Evolutionary conservation across 495 filamentous ascomycete genomes (phyloP), one percentile per base, ranked within the genome.

Genomic region (Penicillium goetzii): DNA sequence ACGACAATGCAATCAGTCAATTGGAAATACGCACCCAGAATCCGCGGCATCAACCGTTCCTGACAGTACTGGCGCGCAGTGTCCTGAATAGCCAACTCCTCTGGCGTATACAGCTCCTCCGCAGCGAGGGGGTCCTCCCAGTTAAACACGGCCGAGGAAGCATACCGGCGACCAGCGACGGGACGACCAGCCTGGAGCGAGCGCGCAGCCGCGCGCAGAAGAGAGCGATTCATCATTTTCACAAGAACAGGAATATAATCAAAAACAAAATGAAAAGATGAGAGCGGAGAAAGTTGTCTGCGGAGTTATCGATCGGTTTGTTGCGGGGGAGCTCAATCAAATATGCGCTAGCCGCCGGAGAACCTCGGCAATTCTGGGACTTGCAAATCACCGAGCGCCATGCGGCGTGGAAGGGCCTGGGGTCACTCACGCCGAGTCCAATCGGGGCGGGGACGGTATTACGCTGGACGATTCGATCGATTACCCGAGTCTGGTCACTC

Each of bases 11-110:
- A 36, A 32, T 14, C 32, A 25, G 14, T 36, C 21, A 19, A 26
- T 21, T 21, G 61, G n/a, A 21, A 65, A 55, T 10, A 79, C 88
- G 69, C 83, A 99, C 94, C 92, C 43, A 97, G 83, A 58, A 99
- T 89, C 51, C 95, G 83, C 9, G 95, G 95, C 55, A 89, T 80
- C 73, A 99, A 77, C 58, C 83, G 85, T 65, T 97, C 93, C 77
- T 97, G 96, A 75, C 93, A 97, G 71, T 98, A 99, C 58, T 90
- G 82, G 67, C 93, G 87, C 26, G 93, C 93, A 1, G 90, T 97
- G 62, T 97, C 92, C 28, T 90, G 83, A 56, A 98, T 90, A 12
- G 92, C 92, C 65, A 93, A 69, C 74, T 99, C 95, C 59, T 99
- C 96, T 68, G 93, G 90, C 12, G 92, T 96, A 65, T 90, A 86